Percentiles rank a stretch among this genome's conserved stretches.
These are phyloP conservation scores for Trametes punicea DNA, from an alignment of 768 basidiomycete genomes.

Conservation along the genomic window DNA sequence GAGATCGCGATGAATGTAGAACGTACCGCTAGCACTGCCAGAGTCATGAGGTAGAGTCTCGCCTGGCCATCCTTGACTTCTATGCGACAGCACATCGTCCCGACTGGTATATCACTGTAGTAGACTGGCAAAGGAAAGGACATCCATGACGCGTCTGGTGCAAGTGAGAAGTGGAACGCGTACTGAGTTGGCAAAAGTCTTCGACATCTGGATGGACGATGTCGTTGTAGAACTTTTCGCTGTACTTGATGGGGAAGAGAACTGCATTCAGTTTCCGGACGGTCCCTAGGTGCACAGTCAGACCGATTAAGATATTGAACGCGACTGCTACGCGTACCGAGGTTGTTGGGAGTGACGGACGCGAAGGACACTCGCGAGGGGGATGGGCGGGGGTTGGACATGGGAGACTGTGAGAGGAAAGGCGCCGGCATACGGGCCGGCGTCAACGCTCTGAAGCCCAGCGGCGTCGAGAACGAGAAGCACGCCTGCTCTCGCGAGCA, in stretches of 20 bases:
- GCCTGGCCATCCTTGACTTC: conserved; percentile 60
- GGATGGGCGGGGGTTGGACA: conserved; percentile 30
- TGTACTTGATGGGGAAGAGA: conserved; percentile 86
- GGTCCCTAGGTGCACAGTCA: conserved; percentile 49
- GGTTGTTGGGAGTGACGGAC: conserved; percentile 74
- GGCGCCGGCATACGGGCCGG: conserved; percentile 17
- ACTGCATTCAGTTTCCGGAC: conserved; percentile 69
- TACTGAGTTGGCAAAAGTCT: conserved; percentile 85
- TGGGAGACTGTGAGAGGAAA: conserved; percentile 28
- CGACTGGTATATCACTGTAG: conserved; percentile 90
- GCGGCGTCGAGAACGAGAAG: background rate
- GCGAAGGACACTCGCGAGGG: conserved; percentile 61
- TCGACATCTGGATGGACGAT: conserved; percentile 75
- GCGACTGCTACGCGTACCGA: conserved; percentile 50
- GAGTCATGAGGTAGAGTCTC: conserved; percentile 83
- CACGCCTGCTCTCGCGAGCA: background rate
- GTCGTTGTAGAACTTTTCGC: conserved; percentile 83
- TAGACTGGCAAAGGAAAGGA: conserved; percentile 53
- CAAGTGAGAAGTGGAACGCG: conserved; percentile 30
- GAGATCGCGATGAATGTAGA: conserved; percentile 2
- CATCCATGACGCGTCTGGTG: background rate
- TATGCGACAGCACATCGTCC: conserved; percentile 81
- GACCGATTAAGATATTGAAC: conserved; percentile 60
- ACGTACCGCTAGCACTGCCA: conserved; percentile 85
- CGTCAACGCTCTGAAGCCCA: conserved; percentile 1